Percentiles rank a stretch among this genome's conserved stretches.
Evolutionary conservation across 1,284 basidiomycete genomes (phyloP).

Genomic region (Filobasidium uniguttulatum): DNA sequence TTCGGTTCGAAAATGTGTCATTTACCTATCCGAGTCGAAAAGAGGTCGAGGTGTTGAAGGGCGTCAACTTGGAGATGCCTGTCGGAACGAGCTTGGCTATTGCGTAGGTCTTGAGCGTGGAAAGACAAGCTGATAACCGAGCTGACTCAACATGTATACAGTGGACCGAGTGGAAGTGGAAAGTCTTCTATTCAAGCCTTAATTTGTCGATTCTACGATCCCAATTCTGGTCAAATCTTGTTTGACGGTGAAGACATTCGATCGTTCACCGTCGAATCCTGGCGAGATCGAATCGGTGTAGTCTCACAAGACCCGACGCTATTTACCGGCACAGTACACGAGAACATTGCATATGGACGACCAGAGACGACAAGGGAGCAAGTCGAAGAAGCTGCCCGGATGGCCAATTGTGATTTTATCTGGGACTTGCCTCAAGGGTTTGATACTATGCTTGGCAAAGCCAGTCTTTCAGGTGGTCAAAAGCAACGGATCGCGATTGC

Average conservation of each 20-base stretch:
- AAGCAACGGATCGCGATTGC: conserved; percentile 42
- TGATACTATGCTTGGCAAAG: conserved; percentile 45
- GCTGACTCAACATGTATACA: conserved; percentile 26
- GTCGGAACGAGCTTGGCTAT: conserved; percentile 80
- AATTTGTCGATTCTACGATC: conserved; percentile 86
- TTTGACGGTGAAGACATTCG: conserved; percentile 81
- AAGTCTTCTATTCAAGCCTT: conserved; percentile 85
- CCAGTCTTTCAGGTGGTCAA: conserved; percentile 39
- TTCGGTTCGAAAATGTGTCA: conserved; percentile 62
- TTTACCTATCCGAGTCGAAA: conserved; percentile 79
- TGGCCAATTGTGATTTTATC: conserved; percentile 93
- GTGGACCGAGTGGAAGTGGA: conserved; percentile 76
- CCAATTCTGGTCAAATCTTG: conserved; percentile 60
- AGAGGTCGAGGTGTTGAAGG: conserved; percentile 61
- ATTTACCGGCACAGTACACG: conserved; percentile 70
- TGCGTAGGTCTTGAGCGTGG: conserved; percentile 48
- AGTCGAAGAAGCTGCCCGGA: conserved; percentile 71
- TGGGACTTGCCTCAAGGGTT: conserved; percentile 78
- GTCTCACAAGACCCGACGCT: conserved; percentile 55
- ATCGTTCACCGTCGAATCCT: conserved; percentile 65
- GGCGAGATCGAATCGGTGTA: conserved; percentile 73
- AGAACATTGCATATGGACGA: conserved; percentile 84
- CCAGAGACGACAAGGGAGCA: conserved; percentile 58
- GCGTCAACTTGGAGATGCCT: conserved; percentile 60
- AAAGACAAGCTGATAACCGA: not conserved